These are phyloP conservation scores for Pyrenophora graminea DNA, from an alignment of 2,329 filamentous ascomycete species.

Conservation along the genomic window DNA sequence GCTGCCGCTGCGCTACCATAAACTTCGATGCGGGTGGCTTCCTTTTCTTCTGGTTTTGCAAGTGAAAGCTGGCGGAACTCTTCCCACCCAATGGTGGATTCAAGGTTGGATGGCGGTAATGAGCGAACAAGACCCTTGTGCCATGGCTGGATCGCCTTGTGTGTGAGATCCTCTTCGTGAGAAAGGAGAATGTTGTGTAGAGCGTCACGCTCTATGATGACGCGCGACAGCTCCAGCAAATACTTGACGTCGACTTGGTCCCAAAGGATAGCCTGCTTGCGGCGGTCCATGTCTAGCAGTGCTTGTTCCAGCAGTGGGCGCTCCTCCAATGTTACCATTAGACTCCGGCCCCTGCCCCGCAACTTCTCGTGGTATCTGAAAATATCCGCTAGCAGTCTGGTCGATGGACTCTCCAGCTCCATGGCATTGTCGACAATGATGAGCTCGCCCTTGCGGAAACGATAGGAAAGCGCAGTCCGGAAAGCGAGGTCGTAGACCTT, in stretches of 20 bases:
- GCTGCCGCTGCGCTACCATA: constrained; percentile 32
- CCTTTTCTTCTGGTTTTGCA: constrained; percentile 22
- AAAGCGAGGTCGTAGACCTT: constrained; percentile 97
- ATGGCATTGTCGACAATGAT: constrained; percentile 80
- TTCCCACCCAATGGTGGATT: constrained; percentile 32
- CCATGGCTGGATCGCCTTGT: constrained; percentile 27
- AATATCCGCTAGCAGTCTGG: constrained; percentile 68
- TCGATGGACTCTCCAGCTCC: constrained; percentile 68
- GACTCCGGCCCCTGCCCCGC: constrained; percentile 31
- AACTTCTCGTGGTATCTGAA: constrained; percentile 68
- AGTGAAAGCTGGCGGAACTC: constrained; percentile 34
- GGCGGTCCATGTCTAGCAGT: constrained; percentile 68
- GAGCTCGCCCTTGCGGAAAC: constrained; percentile 84
- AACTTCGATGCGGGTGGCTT: constrained; percentile 26
- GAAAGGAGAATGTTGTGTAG: constrained; percentile 70
- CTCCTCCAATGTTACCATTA: constrained; percentile 36
- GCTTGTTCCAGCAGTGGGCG: constrained; percentile 65
- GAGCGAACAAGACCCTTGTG: constrained; percentile 25
- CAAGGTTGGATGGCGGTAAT: constrained; percentile 26
- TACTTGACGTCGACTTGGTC: constrained; percentile 96
- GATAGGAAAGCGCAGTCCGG: constrained; percentile 90
- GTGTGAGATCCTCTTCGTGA: constrained; percentile 37
- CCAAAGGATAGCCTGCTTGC: constrained; percentile 69
- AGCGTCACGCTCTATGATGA: constrained; percentile 84
- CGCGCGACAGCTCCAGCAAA: constrained; percentile 77